Evolutionary conservation across 2,329 filamentous ascomycete species (phyloP), one percentile per base, ranked within the genome.

Genomic region (Verruconis gallopava): DNA sequence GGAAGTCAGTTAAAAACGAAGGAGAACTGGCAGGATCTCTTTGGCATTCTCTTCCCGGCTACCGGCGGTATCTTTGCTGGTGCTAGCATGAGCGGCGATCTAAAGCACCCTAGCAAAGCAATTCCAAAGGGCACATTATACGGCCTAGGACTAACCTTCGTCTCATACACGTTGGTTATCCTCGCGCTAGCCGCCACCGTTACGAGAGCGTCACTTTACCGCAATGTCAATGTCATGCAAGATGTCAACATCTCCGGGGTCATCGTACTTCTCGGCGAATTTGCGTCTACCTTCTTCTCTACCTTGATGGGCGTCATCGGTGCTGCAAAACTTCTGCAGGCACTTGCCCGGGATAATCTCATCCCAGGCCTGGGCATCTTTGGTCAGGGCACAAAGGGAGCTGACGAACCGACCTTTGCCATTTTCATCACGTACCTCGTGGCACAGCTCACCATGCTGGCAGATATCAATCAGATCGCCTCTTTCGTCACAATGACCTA

Each of bases 401-500:
- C 66, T 2, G 85, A 93, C 50, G 82, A 89, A 49, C 85, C 85
- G 0, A 71, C 82, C 4, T 69, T 77, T 50, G 85, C 85, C 3
- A 81, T 93, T 40, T 58, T 89, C 15, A 59, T 86, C 22, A 91
- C 85, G 0, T 89, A 81, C 53, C 49, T 73, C 3, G 73, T 89
- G 43, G 78, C 84, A 1, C 85, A 93, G 55, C 49, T 88, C 20
- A 84, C 84, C 0, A 79, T 93, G 60, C 72, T 93, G 39, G 81
- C 82, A 35, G 77, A 93, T 53, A 73, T 93, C 49, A 91, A 93
- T 56, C 81, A 85, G 54, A 93, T 93, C 51, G 85, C 85, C 4
- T 89, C 84, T 0, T 77, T 93, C 44, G 85, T 93, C 36, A 89
- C 85, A 2, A 93, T 93, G 82, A 82, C 83, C 13, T 93, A 91